These are phyloP conservation scores for Arthroderma sp. DNA, from an alignment of 2,329 filamentous ascomycete genomes.

Conservation along the genomic window DNA sequence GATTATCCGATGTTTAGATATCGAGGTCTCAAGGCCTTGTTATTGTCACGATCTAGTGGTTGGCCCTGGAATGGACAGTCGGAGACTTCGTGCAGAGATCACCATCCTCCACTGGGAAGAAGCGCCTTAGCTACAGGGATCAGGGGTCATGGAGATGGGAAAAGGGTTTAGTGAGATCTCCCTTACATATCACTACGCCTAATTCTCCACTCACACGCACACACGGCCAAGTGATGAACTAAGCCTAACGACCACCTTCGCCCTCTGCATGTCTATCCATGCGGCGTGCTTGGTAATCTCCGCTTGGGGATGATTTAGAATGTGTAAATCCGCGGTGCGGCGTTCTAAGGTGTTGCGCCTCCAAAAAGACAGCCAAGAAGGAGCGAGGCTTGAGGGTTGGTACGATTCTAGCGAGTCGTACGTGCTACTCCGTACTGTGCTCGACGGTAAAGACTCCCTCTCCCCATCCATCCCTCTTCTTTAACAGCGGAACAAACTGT, in stretches of 20 bases:
- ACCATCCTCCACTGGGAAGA: background rate
- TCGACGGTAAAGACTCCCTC: background rate
- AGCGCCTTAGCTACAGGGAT: slow-evolving; percentile 5
- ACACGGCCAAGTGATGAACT: background rate
- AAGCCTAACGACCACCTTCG: background rate
- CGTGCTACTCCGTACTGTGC: background rate
- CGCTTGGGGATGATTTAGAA: background rate
- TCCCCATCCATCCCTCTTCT: background rate
- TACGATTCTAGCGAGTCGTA: background rate
- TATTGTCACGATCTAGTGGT: background rate
- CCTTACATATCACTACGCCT: slow-evolving; percentile 4
- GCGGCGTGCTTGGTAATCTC: background rate
- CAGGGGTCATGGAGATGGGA: background rate
- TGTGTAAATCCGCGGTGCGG: background rate
- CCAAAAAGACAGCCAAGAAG: background rate
- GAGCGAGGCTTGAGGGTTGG: background rate
- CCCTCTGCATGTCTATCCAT: background rate
- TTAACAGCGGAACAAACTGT: background rate
- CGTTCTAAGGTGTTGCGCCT: background rate
- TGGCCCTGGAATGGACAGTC: background rate
- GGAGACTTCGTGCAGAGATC: background rate
- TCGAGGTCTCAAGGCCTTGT: background rate
- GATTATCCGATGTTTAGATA: background rate
- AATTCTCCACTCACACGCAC: background rate
- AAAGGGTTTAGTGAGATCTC: slow-evolving; percentile 6